A percentile compares a stretch with the other conserved stretches of the same genome.
Evolutionary conservation across 1,284 basidiomycete species (phyloP).

Genomic region (Ceratorhiza oryzae-sativae): DNA sequence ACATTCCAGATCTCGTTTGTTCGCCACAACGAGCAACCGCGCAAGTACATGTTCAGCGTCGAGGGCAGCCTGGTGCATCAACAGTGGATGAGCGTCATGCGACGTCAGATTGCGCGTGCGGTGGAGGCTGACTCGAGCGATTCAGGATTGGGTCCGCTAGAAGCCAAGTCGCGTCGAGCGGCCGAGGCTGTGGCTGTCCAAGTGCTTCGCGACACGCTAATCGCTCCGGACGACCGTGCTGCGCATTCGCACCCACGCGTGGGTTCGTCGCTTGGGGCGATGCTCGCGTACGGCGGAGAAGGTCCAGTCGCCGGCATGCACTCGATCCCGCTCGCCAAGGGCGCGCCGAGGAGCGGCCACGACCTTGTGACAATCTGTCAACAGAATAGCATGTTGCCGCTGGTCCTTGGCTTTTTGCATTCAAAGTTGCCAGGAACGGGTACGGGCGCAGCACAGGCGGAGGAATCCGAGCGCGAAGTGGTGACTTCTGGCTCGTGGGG

Average conservation of each 20-base stretch:
- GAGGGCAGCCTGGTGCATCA: conserved; percentile 75
- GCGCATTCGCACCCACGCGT: background rate
- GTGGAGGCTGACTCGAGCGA: conserved; percentile 49
- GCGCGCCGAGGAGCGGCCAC: conserved; percentile 46
- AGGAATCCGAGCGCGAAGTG: conserved; percentile 16
- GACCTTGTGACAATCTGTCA: conserved; percentile 50
- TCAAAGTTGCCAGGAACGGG: conserved; percentile 12
- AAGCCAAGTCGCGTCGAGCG: conserved; percentile 63
- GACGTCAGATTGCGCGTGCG: conserved; percentile 68
- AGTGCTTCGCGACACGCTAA: conserved; percentile 83
- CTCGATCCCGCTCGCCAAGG: conserved; percentile 27
- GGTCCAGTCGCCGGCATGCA: conserved; percentile 4
- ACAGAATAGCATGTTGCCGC: conserved; percentile 53
- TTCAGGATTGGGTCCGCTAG: conserved; percentile 48
- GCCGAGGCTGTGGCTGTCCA: conserved; percentile 77
- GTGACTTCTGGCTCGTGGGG: background rate
- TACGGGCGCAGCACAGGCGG: conserved; percentile 12
- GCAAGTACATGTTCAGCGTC: conserved; percentile 93
- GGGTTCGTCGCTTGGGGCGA: conserved; percentile 25
- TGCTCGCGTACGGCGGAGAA: conserved; percentile 27
- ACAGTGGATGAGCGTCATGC: conserved; percentile 76
- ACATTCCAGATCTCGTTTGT: conserved; percentile 90
- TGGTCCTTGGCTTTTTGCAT: conserved; percentile 49
- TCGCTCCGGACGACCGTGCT: conserved; percentile 51
- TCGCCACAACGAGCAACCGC: conserved; percentile 70